Base-by-base conservation (phyloP, 441 rosid genomes). In the Flueggea neowawraea region DNA sequence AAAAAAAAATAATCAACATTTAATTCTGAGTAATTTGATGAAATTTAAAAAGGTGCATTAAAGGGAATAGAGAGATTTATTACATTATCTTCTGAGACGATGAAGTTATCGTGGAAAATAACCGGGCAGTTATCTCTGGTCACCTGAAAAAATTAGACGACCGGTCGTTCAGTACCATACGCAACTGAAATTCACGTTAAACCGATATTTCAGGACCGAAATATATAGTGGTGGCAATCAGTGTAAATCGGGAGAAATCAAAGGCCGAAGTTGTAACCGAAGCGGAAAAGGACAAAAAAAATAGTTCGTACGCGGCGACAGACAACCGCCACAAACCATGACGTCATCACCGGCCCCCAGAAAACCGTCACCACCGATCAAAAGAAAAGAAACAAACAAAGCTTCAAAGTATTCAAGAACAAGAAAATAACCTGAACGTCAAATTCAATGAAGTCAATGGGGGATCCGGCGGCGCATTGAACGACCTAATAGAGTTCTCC, bases 51-150 rank as follows among this genome's bases (percentile, higher is more conserved):
- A 8, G 15, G 12, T 1, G 45, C 3, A 16, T 16, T 31, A 33
- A 33, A 9, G 10, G 32, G 4, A 33, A 14, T 10, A 16, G 10
- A 44, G 60, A 14, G 12, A 61, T 83, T 75, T 66, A 22, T 22
- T 22, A 92, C 98, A 55, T 93, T 76, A 5, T 90, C 85, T 75
- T 82, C 72, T 14, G 93, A 73, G 76, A 78, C 65, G 83, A 92
- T 88, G 66, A 90, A 73, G 74, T 86, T 75, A 78, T 92, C 98
- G 68, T 92, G 98, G 80, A 88, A 92, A 75, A 93, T 88, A 75
- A 93, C 83, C 3, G 97, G 97, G 73, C 78, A 82, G 73, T 75
- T 92, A 75, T 93, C 98, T 62, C 74, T 85, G 50, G 97, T 93
- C 61, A 92, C 98, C 96, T 92, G 71, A 89, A 82, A 81, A 67